Evolutionary conservation across 352 stramenopile genomes (phyloP), one percentile per base, ranked within the genome.

Genomic region (Phytophthora tubulina): DNA sequence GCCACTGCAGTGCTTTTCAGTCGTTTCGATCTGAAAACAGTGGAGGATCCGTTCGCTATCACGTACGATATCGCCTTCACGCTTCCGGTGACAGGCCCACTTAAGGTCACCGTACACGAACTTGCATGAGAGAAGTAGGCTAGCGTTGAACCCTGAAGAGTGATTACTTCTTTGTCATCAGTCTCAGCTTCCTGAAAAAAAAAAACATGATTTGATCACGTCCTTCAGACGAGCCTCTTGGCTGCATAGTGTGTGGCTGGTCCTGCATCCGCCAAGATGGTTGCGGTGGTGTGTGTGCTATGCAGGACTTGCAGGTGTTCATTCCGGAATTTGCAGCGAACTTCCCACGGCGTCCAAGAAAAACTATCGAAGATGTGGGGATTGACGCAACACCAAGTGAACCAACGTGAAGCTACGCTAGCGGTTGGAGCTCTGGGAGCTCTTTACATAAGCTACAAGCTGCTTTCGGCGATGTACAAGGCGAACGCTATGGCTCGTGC

Each of bases 21-120:
- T 53, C 68, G 70, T 17, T 79, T 86, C 45, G 49, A 74, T 14
- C 39, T 86, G 38, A 50, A 61, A 21, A 73, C 64, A 0, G 30
- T 31, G 32, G 32, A 67, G 46, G 21, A 27, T 27, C 21, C 21
- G 21, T 27, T 27, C 1, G 21, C 21, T 27, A 27, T 27, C 21
- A 27, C 21, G 21, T 27, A 27, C 21, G 21, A 27, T 27, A 27
- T 68, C 49, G 77, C 76, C 45, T 52, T 79, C 35, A 64, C 64
- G 6, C 53, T 79, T 9, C 67, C 66, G 1, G 58, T 27, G 21
- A 2, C 1, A 27, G 21, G 21, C 21, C 21, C 60, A 3, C 41
- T 72, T 10, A 41, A 64, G 3, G 55, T 73, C 21, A 52, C 67
- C 15, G 57, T 72, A n/a, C 53, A 56, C 38, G 53, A 61, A 50